These are phyloP conservation scores for Penicillium crustosum DNA, from an alignment of 2,329 filamentous ascomycete species.

Conservation along the genomic window DNA sequence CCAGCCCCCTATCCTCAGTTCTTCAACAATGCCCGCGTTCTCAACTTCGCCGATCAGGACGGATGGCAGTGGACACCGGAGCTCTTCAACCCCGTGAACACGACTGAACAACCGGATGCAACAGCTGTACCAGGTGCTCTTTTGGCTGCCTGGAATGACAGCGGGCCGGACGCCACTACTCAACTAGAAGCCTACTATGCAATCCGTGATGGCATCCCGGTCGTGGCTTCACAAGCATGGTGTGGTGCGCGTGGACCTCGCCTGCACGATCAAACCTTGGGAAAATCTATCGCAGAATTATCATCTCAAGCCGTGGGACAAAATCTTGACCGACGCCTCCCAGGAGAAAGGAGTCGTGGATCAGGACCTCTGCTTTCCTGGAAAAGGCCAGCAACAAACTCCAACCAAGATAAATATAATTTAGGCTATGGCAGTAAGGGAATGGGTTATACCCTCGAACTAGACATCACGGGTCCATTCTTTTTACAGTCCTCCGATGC, in stretches of 20 bases:
- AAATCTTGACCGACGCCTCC: conserved; percentile 46
- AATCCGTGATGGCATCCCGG: conserved; percentile 52
- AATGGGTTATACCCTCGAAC: conserved; percentile 55
- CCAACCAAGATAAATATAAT: conserved; percentile 23
- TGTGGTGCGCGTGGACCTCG: conserved; percentile 47
- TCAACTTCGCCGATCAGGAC: conserved; percentile 50
- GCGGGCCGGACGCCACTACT: conserved; percentile 52
- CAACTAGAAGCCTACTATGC: conserved; percentile 56
- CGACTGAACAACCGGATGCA: conserved; percentile 48
- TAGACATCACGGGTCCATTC: conserved; percentile 50
- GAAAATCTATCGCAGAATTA: conserved; percentile 43
- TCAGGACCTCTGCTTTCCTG: conserved; percentile 34
- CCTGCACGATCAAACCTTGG: conserved; percentile 43
- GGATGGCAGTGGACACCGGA: conserved; percentile 50
- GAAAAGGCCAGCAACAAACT: conserved; percentile 39
- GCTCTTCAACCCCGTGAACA: conserved; percentile 53
- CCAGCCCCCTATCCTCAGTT: conserved; percentile 48
- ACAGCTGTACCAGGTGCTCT: conserved; percentile 51
- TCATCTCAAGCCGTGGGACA: conserved; percentile 48
- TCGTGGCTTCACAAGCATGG: conserved; percentile 56
- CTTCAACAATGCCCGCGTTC: conserved; percentile 50
- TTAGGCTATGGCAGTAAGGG: conserved; percentile 54
- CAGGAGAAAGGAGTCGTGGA: neutral
- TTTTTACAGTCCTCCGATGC: conserved; percentile 47
- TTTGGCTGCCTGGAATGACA: conserved; percentile 57